These are phyloP conservation scores for Alternaria triticimaculans DNA, from an alignment of 2,329 filamentous ascomycete species.

Conservation along the genomic window DNA sequence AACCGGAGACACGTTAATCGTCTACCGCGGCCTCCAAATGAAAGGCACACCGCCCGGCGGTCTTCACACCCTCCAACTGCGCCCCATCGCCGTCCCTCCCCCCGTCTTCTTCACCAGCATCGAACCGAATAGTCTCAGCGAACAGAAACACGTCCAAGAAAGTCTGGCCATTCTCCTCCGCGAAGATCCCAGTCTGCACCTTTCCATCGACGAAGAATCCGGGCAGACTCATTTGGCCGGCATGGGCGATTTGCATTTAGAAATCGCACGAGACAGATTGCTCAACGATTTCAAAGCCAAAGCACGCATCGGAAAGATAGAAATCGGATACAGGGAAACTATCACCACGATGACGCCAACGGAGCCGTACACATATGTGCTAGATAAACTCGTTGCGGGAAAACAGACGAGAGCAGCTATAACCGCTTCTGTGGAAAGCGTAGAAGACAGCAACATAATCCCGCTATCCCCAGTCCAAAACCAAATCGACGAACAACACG, in stretches of 20 bases:
- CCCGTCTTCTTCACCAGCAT: constrained; percentile 97
- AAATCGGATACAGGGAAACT: constrained; percentile 93
- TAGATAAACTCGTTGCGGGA: constrained; percentile 81
- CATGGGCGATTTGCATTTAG: constrained; percentile 95
- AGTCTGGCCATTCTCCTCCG: constrained; percentile 79
- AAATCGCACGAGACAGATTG: constrained; percentile 87
- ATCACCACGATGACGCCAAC: constrained; percentile 62
- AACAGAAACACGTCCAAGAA: constrained; percentile 79
- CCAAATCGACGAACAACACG: constrained; percentile 24
- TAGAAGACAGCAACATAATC: constrained; percentile 47
- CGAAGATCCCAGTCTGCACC: constrained; percentile 91
- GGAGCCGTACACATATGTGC: constrained; percentile 64
- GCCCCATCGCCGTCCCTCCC: constrained; percentile 86
- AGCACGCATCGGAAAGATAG: constrained; percentile 84
- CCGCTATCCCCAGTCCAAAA: constrained; percentile 26
- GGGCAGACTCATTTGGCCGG: constrained; percentile 93
- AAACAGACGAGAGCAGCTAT: constrained; percentile 81
- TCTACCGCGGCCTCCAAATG: constrained; percentile 67
- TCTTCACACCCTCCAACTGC: constrained; percentile 78
- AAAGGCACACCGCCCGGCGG: constrained; percentile 70
- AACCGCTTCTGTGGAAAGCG: constrained; percentile 69
- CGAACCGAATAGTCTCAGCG: constrained; percentile 77
- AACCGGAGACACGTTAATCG: constrained; percentile 89
- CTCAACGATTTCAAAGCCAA: constrained; percentile 88
- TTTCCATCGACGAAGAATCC: constrained; percentile 84